A percentile compares a stretch with the other conserved stretches of the same genome.
Evolutionary conservation across 2,329 filamentous ascomycete genomes (phyloP).

Genomic region (Epichloe scottii): DNA sequence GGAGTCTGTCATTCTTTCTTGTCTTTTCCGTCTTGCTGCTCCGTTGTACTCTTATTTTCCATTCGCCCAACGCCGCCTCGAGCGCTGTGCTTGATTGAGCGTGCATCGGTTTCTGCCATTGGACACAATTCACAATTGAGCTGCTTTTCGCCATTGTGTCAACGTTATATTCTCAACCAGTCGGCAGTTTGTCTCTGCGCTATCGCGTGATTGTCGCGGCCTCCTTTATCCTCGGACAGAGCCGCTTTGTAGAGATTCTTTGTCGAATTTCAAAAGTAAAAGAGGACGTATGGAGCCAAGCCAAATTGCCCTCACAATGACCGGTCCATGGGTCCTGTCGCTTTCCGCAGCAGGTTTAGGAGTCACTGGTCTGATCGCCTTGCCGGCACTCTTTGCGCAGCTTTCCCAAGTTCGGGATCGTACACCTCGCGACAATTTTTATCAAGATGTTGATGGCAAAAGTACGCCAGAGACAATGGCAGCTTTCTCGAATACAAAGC

Average conservation of each 20-base stretch:
- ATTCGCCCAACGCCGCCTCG: background rate
- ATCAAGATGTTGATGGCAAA: conserved; percentile 58
- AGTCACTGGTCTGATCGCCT: conserved; percentile 22
- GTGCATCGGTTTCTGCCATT: background rate
- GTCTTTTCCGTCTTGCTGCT: background rate
- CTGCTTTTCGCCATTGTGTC: background rate
- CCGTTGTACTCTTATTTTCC: background rate
- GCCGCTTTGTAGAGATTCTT: conserved; percentile 1
- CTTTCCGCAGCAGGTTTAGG: conserved; percentile 22
- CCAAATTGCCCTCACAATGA: conserved; percentile 2
- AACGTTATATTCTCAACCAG: background rate
- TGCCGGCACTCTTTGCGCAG: conserved; percentile 24
- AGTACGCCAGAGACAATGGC: conserved; percentile 51
- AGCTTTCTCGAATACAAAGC: conserved; percentile 46
- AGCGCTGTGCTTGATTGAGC: background rate
- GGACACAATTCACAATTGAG: background rate
- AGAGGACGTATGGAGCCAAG: background rate
- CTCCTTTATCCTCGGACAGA: background rate
- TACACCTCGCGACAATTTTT: conserved; percentile 34
- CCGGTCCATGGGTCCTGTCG: conserved; percentile 10
- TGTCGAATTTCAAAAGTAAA: background rate
- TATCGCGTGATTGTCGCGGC: background rate
- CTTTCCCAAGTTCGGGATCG: conserved; percentile 22
- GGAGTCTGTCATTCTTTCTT: background rate
- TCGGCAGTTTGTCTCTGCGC: background rate